These are phyloP conservation scores for Aureobasidium lini DNA, from an alignment of 2,329 filamentous ascomycete species.

Conservation along the genomic window DNA sequence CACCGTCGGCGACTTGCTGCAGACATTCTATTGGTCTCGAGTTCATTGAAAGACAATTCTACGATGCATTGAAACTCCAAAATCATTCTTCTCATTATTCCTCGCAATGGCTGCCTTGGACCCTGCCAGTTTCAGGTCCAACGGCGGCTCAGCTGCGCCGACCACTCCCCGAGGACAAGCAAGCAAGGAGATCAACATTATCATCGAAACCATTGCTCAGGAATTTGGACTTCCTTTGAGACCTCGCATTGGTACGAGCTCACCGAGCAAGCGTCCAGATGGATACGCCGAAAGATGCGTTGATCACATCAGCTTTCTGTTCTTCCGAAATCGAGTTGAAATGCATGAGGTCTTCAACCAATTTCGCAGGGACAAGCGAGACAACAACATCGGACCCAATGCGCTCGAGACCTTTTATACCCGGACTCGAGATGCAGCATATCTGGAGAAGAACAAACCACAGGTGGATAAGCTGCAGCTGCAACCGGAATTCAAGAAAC, in stretches of 20 bases:
- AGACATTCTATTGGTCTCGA: not conserved
- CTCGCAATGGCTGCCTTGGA: not conserved
- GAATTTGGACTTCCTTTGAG: conserved; percentile 9
- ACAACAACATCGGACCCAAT: not conserved
- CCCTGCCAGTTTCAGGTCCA: not conserved
- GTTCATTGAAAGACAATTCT: fast-evolving
- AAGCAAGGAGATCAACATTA: conserved; percentile 13
- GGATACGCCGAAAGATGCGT: conserved; percentile 1
- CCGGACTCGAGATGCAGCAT: not conserved
- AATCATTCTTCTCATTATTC: not conserved
- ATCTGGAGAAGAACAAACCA: conserved; percentile 7
- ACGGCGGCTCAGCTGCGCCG: conserved; percentile 5
- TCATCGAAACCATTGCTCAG: not conserved
- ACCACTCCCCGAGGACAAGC: conserved; percentile 13
- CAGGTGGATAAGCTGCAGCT: not conserved
- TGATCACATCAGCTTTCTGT: conserved; percentile 15
- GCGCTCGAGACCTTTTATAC: not conserved
- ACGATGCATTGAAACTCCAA: not conserved
- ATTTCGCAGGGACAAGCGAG: conserved; percentile 6
- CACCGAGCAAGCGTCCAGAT: conserved; percentile 3
- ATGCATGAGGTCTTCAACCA: conserved; percentile 12
- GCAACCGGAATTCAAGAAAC: not conserved
- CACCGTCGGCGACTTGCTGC: not conserved
- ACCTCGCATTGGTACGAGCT: conserved; percentile 2
- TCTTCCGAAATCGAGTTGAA: conserved; percentile 14